These are phyloP conservation scores for Psilocybe mexicana DNA, from an alignment of 1,284 basidiomycete species.

Conservation along the genomic window DNA sequence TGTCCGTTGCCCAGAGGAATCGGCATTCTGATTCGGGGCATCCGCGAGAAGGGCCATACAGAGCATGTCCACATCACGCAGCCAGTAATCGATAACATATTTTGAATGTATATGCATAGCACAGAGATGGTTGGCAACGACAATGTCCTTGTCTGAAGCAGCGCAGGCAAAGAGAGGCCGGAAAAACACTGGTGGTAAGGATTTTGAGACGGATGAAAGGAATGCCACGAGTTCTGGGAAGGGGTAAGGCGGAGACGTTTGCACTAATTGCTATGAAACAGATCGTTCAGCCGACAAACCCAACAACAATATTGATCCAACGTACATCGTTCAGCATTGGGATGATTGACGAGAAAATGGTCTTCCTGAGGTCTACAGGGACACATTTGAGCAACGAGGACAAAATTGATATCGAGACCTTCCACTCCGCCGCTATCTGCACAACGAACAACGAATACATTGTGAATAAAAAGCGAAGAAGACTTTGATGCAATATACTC, in stretches of 20 bases:
- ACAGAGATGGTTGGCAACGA: conserved; percentile 59
- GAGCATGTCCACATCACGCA: conserved; percentile 75
- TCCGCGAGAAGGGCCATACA: conserved; percentile 68
- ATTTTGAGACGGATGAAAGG: conserved; percentile 49
- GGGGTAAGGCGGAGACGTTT: conserved; percentile 49
- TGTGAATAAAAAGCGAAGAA: not conserved
- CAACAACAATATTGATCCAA: not conserved
- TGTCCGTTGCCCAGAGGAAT: conserved; percentile 34
- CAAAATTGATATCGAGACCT: conserved; percentile 29
- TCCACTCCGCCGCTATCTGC: conserved; percentile 22
- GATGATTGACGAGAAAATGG: conserved; percentile 40
- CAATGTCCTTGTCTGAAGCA: conserved; percentile 57
- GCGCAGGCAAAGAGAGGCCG: conserved; percentile 75
- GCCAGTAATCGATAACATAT: conserved; percentile 67
- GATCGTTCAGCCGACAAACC: not conserved
- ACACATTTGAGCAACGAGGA: conserved; percentile 41
- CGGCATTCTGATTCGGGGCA: conserved; percentile 32
- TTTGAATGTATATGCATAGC: conserved; percentile 51
- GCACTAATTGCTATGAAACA: conserved; percentile 38
- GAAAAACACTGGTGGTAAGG: conserved; percentile 69
- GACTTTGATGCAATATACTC: not conserved
- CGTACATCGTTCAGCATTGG: conserved; percentile 57
- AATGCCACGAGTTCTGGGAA: conserved; percentile 47
- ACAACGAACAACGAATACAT: not conserved
- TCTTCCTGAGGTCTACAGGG: conserved; percentile 46